Conservation (phyloP, 2,329 filamentous ascomycete genomes). For the Penicillium sp. region DNA sequence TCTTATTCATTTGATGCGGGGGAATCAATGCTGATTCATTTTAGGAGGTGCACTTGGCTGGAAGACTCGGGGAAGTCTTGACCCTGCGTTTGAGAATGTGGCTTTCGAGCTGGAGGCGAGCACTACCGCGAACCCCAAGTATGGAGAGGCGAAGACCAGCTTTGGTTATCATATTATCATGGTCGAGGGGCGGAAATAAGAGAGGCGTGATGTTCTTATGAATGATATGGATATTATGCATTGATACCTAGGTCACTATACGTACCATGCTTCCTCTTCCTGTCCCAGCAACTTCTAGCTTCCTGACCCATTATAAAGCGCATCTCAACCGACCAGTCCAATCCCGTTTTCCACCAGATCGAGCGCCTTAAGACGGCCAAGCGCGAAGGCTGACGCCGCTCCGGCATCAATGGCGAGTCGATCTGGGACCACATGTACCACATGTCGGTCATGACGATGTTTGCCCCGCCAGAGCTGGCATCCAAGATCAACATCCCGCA, state of each 20-base stretch:
- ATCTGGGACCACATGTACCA: constrained; percentile 99
- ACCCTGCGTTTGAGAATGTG: constrained; percentile 57
- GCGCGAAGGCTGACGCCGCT: constrained; percentile 90
- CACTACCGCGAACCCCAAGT: constrained; percentile 57
- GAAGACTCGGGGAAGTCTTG: constrained; percentile 55
- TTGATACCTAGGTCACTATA: neutral
- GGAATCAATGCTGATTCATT: neutral
- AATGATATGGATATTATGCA: neutral
- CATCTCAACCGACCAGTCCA: too few relatives aligned
- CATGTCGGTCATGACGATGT: constrained; percentile 94
- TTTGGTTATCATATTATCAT: constrained; percentile 66
- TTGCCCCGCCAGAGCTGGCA: constrained; percentile 71
- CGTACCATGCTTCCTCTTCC: too few relatives aligned
- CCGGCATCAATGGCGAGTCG: constrained; percentile 77
- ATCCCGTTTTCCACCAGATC: constrained; percentile 86
- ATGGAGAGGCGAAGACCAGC: constrained; percentile 57
- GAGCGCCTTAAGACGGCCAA: constrained; percentile 94
- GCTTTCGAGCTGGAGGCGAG: constrained; percentile 59
- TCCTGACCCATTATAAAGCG: too few relatives aligned
- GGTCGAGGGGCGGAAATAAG: constrained; percentile 59
- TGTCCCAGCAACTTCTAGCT: too few relatives aligned
- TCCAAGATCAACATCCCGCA: constrained; percentile 67
- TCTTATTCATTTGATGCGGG: neutral
- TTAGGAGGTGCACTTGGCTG: constrained; percentile 58
- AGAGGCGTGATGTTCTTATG: neutral